These are phyloP conservation scores for Phytophthora sp. DNA, from an alignment of 352 stramenopile species.

Conservation along the genomic window DNA sequence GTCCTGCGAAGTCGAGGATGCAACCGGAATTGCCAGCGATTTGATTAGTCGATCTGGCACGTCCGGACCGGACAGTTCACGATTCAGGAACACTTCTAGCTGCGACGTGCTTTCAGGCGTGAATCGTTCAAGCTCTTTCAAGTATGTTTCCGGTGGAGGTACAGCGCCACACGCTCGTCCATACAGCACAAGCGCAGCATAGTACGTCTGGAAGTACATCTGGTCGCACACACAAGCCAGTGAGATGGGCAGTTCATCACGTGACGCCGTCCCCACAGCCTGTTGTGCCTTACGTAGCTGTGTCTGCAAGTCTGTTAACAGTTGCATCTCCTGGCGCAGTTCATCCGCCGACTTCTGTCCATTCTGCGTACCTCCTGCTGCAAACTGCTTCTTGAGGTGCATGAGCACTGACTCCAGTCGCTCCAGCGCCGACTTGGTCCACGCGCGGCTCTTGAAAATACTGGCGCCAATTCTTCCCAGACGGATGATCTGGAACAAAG, in stretches of 20 bases:
- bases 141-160: constrained; percentile 60
- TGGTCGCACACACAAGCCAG: constrained; percentile 69
- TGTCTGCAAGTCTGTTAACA: constrained; percentile 58
- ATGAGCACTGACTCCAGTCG: constrained; percentile 52
- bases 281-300: constrained; percentile 58
- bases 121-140: constrained; percentile 61
- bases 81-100: constrained; percentile 67
- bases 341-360: constrained; percentile 65
- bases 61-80: constrained; percentile 40
- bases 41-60: constrained; percentile 35
- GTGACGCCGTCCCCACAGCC: constrained; percentile 47
- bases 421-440: constrained; percentile 58
- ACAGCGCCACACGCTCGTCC: constrained; percentile 68
- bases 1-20: constrained; percentile 21
- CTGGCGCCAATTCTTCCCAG: constrained; percentile 56
- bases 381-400: constrained; percentile 63
- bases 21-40: constrained; percentile 51
- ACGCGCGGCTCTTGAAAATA: constrained; percentile 69
- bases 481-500: constrained; percentile 64
- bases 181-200: constrained; percentile 73
- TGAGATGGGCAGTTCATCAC: constrained; percentile 68
- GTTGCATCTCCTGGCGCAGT: constrained; percentile 56
- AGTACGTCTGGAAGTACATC: constrained; percentile 88
- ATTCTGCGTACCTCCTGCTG: constrained; percentile 62
- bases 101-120: constrained; percentile 40